Evolutionary conservation across 2,329 filamentous ascomycete genomes (phyloP).

Genomic region (Dactylellina cionopaga): DNA sequence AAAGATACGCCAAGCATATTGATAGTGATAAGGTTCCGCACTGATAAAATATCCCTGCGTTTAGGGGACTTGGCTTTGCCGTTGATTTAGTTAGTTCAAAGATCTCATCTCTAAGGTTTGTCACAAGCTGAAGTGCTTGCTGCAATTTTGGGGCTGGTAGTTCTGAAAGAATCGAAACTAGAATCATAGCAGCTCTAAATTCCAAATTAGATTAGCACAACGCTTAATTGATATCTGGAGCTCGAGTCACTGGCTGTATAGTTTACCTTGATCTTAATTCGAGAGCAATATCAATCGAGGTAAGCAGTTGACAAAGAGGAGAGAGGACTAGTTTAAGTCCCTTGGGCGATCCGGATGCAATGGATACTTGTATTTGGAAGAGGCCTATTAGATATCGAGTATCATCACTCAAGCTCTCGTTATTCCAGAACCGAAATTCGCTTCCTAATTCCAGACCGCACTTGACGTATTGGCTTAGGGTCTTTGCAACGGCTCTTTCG

Average conservation of each 20-base stretch:
- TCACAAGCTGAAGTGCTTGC: constrained; percentile 17
- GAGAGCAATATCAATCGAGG: neutral
- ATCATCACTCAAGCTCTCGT: constrained; percentile 14
- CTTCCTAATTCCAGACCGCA: constrained; percentile 26
- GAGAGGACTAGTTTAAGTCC: constrained; percentile 9
- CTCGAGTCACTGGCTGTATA: too few relatives aligned
- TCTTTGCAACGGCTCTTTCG: constrained; percentile 38
- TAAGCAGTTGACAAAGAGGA: constrained; percentile 30
- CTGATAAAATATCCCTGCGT: constrained; percentile 17
- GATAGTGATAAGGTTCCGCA: constrained; percentile 35
- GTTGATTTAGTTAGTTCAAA: constrained; percentile 13
- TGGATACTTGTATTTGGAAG: constrained; percentile 34
- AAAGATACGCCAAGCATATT: constrained; percentile 30
- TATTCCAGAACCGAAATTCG: constrained; percentile 29
- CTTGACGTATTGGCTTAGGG: constrained; percentile 38
- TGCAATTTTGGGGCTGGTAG: constrained; percentile 26
- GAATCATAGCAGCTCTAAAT: constrained; percentile 23
- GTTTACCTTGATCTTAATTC: constrained; percentile 36
- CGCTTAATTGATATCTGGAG: neutral
- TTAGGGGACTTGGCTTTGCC: constrained; percentile 10
- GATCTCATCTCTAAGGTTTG: constrained; percentile 17
- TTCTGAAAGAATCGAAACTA: constrained; percentile 33
- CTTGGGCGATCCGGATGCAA: constrained; percentile 9
- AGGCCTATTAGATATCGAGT: constrained; percentile 10
- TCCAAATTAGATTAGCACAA: constrained; percentile 2